Percentiles rank a stretch among this genome's conserved stretches.
Evolutionary conservation across 2,329 filamentous ascomycete species (phyloP).

Genomic region (Fusarium sp.): DNA sequence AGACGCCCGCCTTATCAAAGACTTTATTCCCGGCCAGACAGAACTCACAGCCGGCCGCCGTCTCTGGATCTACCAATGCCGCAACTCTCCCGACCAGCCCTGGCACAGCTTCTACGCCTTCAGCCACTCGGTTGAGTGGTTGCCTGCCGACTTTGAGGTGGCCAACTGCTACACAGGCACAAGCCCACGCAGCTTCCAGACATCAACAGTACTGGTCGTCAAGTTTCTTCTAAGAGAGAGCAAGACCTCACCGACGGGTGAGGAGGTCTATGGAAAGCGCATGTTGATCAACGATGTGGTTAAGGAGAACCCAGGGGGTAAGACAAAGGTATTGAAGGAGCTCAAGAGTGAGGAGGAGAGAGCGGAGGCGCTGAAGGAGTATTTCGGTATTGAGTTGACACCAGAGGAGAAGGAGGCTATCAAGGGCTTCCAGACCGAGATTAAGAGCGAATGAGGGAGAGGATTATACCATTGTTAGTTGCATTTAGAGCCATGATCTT

Average conservation of each 20-base stretch:
- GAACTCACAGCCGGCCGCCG: constrained; percentile 58
- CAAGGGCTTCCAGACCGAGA: constrained; percentile 63
- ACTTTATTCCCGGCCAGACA: constrained; percentile 63
- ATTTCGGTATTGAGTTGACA: constrained; percentile 67
- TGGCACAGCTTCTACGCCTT: constrained; percentile 78
- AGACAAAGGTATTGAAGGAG: constrained; percentile 63
- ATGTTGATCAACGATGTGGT: constrained; percentile 66
- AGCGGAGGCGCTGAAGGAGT: constrained; percentile 64
- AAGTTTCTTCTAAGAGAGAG: constrained; percentile 65
- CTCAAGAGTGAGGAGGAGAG: constrained; percentile 69
- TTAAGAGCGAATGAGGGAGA: constrained; percentile 46
- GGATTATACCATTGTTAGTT: constrained; percentile 18
- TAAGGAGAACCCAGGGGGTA: constrained; percentile 68
- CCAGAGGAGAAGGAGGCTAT: constrained; percentile 67
- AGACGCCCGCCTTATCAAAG: constrained; percentile 68
- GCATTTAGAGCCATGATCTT: background rate
- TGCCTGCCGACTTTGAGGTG: constrained; percentile 72
- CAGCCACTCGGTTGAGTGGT: constrained; percentile 72
- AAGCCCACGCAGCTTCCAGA: constrained; percentile 67
- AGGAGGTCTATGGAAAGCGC: constrained; percentile 66
- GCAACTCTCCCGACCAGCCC: constrained; percentile 60
- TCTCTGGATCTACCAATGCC: constrained; percentile 76
- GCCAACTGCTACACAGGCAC: constrained; percentile 72
- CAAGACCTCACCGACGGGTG: constrained; percentile 59
- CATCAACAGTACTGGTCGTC: constrained; percentile 65